phyloP scores from a whole-genome alignment of 78 protist genomes.

The Dictyostelium capitatum region DNA sequence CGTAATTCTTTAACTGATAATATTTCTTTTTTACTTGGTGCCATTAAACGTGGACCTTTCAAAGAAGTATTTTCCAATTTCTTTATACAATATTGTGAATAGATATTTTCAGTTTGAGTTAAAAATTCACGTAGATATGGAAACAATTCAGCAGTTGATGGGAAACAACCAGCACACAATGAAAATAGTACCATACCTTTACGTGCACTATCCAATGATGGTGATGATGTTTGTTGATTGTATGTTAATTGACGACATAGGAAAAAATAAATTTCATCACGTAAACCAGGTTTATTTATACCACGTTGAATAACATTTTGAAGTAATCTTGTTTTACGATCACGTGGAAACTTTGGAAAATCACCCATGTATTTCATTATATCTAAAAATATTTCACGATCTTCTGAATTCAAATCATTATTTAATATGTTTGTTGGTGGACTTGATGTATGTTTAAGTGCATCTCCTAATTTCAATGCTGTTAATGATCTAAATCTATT shows the following conservation, averaged over 20 bases:
- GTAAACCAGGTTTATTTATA: slow-evolving; percentile 40
- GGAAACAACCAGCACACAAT: slow-evolving; percentile 78
- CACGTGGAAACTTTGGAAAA: slow-evolving; percentile 36
- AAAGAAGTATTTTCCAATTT: slow-evolving; percentile 46
- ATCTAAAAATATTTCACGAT: slow-evolving; percentile 33
- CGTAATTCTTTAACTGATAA: slow-evolving; percentile 52
- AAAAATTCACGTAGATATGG: slow-evolving; percentile 46
- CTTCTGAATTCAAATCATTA: slow-evolving; percentile 16
- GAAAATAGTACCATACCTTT: slow-evolving; percentile 76
- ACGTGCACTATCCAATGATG: slow-evolving; percentile 21
- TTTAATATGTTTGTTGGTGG: not conserved
- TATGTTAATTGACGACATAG: slow-evolving; percentile 52
- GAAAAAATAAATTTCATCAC: slow-evolving; percentile 67
- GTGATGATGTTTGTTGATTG: not conserved
- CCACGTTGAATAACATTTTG: slow-evolving; percentile 56
- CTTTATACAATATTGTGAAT: slow-evolving; percentile 37
- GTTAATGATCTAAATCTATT: slow-evolving; percentile 52
- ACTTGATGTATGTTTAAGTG: slow-evolving; percentile 25
- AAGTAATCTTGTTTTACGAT: slow-evolving; percentile 51
- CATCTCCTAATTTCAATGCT: slow-evolving; percentile 55
- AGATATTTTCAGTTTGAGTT: slow-evolving; percentile 14
- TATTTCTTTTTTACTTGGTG: slow-evolving; percentile 62
- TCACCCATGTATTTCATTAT: slow-evolving; percentile 72
- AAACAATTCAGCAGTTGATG: slow-evolving; percentile 59
- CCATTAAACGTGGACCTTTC: slow-evolving; percentile 59